Conservation (phyloP, 768 basidiomycete genomes). For the Lyophyllum shimeji region DNA sequence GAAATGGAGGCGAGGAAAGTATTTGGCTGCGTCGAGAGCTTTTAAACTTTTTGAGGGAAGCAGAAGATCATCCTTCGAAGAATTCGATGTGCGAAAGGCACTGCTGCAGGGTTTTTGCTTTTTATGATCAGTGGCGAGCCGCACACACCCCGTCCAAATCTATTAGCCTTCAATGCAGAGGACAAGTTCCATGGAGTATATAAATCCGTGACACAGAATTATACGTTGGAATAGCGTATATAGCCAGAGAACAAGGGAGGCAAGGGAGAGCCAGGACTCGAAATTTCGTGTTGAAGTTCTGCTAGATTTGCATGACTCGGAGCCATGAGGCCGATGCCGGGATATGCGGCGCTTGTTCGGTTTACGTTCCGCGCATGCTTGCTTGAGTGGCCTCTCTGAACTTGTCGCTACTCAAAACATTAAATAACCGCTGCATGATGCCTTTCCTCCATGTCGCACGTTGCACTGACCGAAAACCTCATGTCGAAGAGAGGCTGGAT, state of each 20-base stretch:
- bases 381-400: too few relatives aligned
- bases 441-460: not conserved
- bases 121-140: slow-evolving; percentile 13
- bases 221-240: not conserved
- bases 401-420: too few relatives aligned
- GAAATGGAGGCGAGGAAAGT: slow-evolving; percentile 9
- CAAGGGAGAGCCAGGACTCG: not conserved
- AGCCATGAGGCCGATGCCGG: not conserved
- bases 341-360: not conserved
- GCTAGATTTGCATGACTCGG: too few relatives aligned
- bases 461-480: too few relatives aligned
- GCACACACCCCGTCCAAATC: slow-evolving; percentile 10
- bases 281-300: not conserved
- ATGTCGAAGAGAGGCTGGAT: not conserved
- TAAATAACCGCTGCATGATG: not conserved
- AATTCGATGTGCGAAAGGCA: slow-evolving; percentile 19
- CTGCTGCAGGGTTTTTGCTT: slow-evolving; percentile 8
- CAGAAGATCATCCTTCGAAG: slow-evolving; percentile 25
- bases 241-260: not conserved
- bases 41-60: slow-evolving; percentile 24
- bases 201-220: not conserved
- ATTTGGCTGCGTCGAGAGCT: slow-evolving; percentile 11
- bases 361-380: not conserved
- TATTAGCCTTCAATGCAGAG: not conserved
- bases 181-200: too few relatives aligned